phyloP scores from a whole-genome alignment of 805 yeast species.

The Metschnikowia cubensis region DNA sequence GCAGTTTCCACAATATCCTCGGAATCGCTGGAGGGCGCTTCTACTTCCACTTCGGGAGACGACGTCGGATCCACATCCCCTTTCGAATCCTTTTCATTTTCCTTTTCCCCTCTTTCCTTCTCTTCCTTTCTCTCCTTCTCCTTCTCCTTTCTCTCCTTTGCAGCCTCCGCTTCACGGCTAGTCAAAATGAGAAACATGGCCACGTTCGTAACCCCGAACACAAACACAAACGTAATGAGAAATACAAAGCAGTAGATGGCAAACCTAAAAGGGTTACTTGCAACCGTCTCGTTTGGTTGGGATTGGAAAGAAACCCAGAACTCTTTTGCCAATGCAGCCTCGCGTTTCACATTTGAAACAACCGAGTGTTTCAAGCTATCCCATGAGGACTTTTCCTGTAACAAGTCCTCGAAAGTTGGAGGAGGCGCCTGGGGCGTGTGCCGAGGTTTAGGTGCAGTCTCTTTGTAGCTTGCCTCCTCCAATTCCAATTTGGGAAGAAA shows the following conservation, averaged over 20 bases:
- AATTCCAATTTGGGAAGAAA: conserved; percentile 51
- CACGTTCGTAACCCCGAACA: conserved; percentile 42
- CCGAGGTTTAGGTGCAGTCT: conserved; percentile 39
- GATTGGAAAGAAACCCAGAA: conserved; percentile 37
- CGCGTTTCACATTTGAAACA: conserved; percentile 11
- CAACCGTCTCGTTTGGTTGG: conserved; percentile 44
- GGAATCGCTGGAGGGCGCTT: conserved; percentile 8
- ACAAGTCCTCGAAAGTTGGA: conserved; percentile 32
- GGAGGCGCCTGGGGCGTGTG: conserved; percentile 46
- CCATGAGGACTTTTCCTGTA: conserved; percentile 17
- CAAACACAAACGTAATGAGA: conserved; percentile 37
- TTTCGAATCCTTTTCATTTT: background rate
- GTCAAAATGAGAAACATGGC: conserved; percentile 21
- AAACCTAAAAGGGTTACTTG: conserved; percentile 48
- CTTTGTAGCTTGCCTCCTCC: conserved; percentile 44
- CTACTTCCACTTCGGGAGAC: background rate
- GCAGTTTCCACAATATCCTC: conserved; percentile 10
- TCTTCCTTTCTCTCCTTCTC: background rate
- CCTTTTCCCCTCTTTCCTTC: background rate
- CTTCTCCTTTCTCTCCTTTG: conserved; percentile 4
- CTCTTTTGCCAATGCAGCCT: conserved; percentile 24
- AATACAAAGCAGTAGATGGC: conserved; percentile 43
- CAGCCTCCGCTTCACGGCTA: conserved; percentile 4
- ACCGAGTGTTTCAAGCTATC: background rate
- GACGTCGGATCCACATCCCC: background rate